phyloP scores from a whole-genome alignment of 2,329 filamentous ascomycete species.

The Magnaporthiopsis incrustans region DNA sequence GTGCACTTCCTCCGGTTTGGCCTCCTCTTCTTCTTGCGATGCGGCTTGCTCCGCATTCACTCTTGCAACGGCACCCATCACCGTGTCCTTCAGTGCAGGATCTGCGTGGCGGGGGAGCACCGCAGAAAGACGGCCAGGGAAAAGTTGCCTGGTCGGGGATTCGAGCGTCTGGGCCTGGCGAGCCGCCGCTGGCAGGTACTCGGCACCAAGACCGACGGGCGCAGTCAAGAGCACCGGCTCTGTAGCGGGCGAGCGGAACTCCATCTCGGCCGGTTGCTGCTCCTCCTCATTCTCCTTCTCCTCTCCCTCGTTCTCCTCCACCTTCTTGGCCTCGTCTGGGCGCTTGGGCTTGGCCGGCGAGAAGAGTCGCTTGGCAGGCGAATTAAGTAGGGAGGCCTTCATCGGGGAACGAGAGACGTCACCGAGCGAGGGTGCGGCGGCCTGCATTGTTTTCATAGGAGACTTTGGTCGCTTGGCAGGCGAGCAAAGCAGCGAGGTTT shows the following conservation, averaged over 20 bases:
- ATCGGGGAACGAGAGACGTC: slow-evolving; percentile 27
- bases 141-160: slow-evolving; percentile 20
- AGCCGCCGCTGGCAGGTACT: background rate
- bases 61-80: slow-evolving; percentile 5
- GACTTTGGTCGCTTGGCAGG: slow-evolving; percentile 43
- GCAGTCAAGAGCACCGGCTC: background rate
- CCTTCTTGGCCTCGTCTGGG: slow-evolving; percentile 26
- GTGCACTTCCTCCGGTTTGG: background rate
- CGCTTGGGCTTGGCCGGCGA: slow-evolving; percentile 27
- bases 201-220: background rate
- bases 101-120: slow-evolving; percentile 26
- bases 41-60: too few relatives aligned
- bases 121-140: slow-evolving; percentile 29
- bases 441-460: slow-evolving; percentile 30
- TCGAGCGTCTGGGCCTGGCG: slow-evolving; percentile 13
- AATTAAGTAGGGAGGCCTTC: slow-evolving; percentile 41
- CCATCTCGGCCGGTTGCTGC: background rate
- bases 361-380: slow-evolving; percentile 25
- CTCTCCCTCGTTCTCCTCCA: slow-evolving; percentile 14
- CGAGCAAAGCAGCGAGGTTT: slow-evolving; percentile 35
- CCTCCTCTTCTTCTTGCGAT: too few relatives aligned
- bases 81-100: slow-evolving; percentile 13
- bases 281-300: slow-evolving; percentile 10
- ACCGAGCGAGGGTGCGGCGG: slow-evolving; percentile 18
- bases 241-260: background rate